Base-by-base conservation (phyloP, 2,329 filamentous ascomycete genomes). In the Aspergillus sp. region DNA sequence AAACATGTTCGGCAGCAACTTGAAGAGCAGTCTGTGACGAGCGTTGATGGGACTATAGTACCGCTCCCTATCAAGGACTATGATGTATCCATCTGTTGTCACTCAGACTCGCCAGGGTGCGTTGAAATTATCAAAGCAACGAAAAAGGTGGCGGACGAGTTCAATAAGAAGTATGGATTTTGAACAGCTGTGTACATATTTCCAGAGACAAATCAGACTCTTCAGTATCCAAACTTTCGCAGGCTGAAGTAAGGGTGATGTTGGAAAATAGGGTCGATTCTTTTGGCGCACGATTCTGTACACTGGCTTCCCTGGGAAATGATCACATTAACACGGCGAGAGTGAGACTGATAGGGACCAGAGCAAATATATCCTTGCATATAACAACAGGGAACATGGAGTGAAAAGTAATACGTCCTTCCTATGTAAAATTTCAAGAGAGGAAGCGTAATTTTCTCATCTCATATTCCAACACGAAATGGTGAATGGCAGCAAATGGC, bases 101-200 rank as follows among this genome's bases (percentile, higher is more conserved):
- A 81, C 61, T 80, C 77, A 0, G 79, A 81, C 59, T 77, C 75
- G 3, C 79, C 79, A 5, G 76, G 75, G 0, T 79, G 76, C 55
- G 58, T 80, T 11, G 77, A 77, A 12, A 80, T 80, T 54, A 72
- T 79, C 24, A 73, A 66, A 55, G 73, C 73, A 8, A 74, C 75
- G 14, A 70, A 73, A 40, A 70, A 69, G 47, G 69, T 75, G 54
- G 73, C 72, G 12, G 75, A 80, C 60, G 71, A 73, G 33, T 79
- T 78, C 46, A 80, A 80, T 55, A 67, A 68, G 52, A 68, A 73
- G 27, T 60, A 66, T 55, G 62, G 64, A 15, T 54, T 51, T 51
- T 57, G 33, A 48, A 9, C 23, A 12, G 6, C 6, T 52, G 41
- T 47, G 40, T 31, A 52, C 33, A 56, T 46, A 33, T 40, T 21